Evolutionary conservation across 2,329 filamentous ascomycete genomes (phyloP), one percentile per base, ranked within the genome.

Genomic region (Samsoniella hepiali): DNA sequence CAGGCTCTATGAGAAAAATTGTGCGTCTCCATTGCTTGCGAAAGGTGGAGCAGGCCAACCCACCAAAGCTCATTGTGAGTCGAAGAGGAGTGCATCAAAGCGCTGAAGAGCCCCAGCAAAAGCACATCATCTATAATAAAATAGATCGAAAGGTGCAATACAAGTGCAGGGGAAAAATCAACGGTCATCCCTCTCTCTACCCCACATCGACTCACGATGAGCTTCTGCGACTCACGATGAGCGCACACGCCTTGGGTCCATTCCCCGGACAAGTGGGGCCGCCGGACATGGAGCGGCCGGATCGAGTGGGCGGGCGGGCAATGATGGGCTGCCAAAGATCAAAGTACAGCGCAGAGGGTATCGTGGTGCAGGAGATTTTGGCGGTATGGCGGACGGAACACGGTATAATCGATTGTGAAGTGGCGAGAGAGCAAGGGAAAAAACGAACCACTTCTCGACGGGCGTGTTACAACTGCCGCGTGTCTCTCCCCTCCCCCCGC

Each of bases 181-280:
- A 40, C 38, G 10, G 38, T 13, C 11, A 40, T 40, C 13, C 38
- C 38, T 40, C 9, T 68, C 62, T 55, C 32, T 65, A 1, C 38
- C 38, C 44, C 56, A 49, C 42, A 38, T 58, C 13, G 56, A 58
- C 56, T 58, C 54, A 57, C 40, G 29, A 45, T 57, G 54, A 57
- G 54, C 54, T 13, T 29, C 22, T 42, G 53, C 55, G 55, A 34
- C 32, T 45, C 55, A 57, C 15, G 7, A 47, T 36, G 31, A 38
- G 8, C n/a, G n/a, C 27, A 22, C 22, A 22, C 22, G 22, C 22
- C 22, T 22, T 11, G 17, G 5, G 10, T 57, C 22, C 22, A 22
- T 22, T 22, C 22, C 38, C 40, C 40, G 54, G 54, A 22, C 29
- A 17, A 49, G 57, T 60, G 57, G 57, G 57, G 57, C 57, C 56